Conservation (phyloP, 108 stramenopile species). For the Cyclotella baltica region DNA sequence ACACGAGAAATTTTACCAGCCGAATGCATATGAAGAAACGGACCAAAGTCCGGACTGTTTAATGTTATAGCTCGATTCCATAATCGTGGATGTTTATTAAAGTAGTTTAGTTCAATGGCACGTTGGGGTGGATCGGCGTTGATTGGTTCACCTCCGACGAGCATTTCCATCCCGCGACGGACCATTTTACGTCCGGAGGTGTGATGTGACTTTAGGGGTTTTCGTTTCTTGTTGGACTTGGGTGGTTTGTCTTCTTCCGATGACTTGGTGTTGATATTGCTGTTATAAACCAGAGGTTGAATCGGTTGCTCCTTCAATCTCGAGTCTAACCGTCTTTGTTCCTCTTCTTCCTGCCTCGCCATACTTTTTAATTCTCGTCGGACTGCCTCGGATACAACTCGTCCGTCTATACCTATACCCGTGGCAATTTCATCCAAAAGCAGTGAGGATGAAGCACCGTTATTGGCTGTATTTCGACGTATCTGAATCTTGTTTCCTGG, state of each 20-base stretch:
- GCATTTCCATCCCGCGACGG: constrained; percentile 91
- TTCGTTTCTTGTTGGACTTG: constrained; percentile 16
- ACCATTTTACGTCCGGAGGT: constrained; percentile 68
- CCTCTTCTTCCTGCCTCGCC: constrained; percentile 45
- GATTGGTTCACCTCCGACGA: constrained; percentile 87
- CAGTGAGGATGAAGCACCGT: background rate
- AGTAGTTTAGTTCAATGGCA: constrained; percentile 68
- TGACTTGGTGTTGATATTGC: background rate
- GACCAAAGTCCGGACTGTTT: constrained; percentile 81
- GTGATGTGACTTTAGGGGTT: constrained; percentile 1
- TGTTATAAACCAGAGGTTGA: background rate
- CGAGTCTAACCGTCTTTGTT: constrained; percentile 31
- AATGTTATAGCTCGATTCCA: constrained; percentile 68
- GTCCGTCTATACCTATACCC: constrained; percentile 24
- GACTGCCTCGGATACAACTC: constrained; percentile 31
- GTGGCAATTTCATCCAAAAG: constrained; percentile 21
- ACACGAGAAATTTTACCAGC: constrained; percentile 56
- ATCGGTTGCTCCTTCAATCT: constrained; percentile 2
- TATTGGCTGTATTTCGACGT: constrained; percentile 41
- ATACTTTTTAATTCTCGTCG: constrained; percentile 32
- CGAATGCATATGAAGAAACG: constrained; percentile 62
- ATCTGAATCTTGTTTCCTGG: constrained; percentile 57
- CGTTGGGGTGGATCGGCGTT: constrained; percentile 88
- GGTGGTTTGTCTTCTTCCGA: constrained; percentile 2
- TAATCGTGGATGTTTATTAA: constrained; percentile 46